These are phyloP conservation scores for Cadophora gregata DNA, from an alignment of 2,329 filamentous ascomycete genomes.

Conservation along the genomic window DNA sequence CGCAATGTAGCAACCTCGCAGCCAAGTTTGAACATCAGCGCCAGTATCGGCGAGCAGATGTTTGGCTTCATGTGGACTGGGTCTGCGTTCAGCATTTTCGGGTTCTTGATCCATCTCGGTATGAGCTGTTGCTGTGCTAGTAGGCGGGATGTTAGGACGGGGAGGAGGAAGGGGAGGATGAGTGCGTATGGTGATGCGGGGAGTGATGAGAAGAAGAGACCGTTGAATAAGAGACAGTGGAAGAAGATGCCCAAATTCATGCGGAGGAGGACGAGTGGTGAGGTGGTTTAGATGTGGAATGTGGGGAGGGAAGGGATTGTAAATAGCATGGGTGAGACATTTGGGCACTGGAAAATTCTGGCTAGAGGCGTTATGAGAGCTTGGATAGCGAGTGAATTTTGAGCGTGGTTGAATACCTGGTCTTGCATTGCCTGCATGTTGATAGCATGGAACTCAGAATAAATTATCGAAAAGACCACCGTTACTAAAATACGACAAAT, in stretches of 20 bases:
- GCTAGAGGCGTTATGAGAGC: conserved; percentile 17
- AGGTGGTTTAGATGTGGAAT: conserved; percentile 27
- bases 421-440: background rate
- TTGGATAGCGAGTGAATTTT: conserved; percentile 17
- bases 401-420: conserved; percentile 4
- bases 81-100: conserved; percentile 67
- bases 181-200: conserved; percentile 38
- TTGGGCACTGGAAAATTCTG: background rate
- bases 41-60: conserved; percentile 74
- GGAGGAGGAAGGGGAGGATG: conserved; percentile 39
- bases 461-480: too few relatives aligned
- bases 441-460: background rate
- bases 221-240: conserved; percentile 16
- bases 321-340: background rate
- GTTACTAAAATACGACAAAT: too few relatives aligned
- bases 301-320: background rate
- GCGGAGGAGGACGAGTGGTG: conserved; percentile 29
- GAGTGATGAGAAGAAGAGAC: conserved; percentile 31
- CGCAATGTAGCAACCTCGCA: conserved; percentile 75
- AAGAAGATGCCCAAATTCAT: conserved; percentile 26
- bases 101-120: conserved; percentile 75
- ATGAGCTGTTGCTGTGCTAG: conserved; percentile 75
- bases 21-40: conserved; percentile 76
- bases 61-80: conserved; percentile 91
- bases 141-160: conserved; percentile 42